Evolutionary conservation across 352 stramenopile species (phyloP).

Genomic region (Halophytophthora polymorphica): DNA sequence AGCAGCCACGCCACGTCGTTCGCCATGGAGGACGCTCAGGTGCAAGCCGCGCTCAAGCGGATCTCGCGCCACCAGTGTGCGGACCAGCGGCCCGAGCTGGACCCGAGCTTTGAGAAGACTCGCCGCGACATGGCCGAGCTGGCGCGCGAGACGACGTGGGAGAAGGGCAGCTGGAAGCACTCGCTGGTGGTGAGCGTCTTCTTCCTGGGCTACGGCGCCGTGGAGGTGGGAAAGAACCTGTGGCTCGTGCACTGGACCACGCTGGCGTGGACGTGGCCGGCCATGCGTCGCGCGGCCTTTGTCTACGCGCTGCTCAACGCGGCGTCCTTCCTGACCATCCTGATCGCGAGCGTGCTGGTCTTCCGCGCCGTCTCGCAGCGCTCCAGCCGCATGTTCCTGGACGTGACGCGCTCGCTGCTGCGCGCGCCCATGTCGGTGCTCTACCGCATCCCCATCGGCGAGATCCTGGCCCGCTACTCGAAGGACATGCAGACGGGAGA

Average conservation of each 20-base stretch:
- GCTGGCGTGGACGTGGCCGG: constrained; percentile 11
- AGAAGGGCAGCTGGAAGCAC: constrained; percentile 6
- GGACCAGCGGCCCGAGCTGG: constrained; percentile 4
- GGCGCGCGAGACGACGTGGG: constrained; percentile 25
- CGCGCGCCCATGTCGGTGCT: constrained; percentile 31
- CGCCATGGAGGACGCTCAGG: constrained; percentile 8
- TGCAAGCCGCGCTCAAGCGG: constrained; percentile 5
- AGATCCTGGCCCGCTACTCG: constrained; percentile 33
- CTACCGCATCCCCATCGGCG: constrained; percentile 35
- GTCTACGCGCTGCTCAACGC: constrained; percentile 30
- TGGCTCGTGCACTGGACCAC: constrained; percentile 41
- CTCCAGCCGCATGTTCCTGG: constrained; percentile 24
- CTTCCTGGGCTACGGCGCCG: constrained; percentile 22
- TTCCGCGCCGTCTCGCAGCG: constrained; percentile 25
- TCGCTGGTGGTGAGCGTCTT: constrained; percentile 10
- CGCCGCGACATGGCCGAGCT: constrained; percentile 16
- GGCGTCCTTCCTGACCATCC: constrained; percentile 21
- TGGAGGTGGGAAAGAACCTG: constrained; percentile 32
- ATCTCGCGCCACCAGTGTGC: constrained; percentile 7
- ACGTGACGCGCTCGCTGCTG: constrained; percentile 28
- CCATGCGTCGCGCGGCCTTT: constrained; percentile 27
- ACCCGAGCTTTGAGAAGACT: constrained; percentile 11
- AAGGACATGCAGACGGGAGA: constrained; percentile 35
- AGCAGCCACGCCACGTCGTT: constrained; percentile 8
- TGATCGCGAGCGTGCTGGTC: constrained; percentile 23